Evolutionary conservation across 78 protist genomes (phyloP).

Genomic region (Dictyostelium firmibasis): DNA sequence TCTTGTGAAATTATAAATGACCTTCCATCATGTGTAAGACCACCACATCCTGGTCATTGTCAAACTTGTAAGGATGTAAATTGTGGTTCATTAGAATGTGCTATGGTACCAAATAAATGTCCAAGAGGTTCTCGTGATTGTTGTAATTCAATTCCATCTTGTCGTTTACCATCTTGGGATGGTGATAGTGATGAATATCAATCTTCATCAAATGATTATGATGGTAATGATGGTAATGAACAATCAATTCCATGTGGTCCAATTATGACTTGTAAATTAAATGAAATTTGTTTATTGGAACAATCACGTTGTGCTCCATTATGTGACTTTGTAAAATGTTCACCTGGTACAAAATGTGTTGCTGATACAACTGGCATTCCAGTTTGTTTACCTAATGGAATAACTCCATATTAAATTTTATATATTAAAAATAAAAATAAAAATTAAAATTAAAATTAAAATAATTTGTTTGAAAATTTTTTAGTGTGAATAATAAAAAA

Average conservation of each 20-base stretch:
- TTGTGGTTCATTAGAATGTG: neutral
- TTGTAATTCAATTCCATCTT: neutral
- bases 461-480: too few relatives aligned
- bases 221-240: neutral
- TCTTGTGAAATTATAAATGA: neutral
- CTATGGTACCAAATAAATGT: neutral
- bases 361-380: neutral
- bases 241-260: neutral
- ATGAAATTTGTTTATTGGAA: neutral
- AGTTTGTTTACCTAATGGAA: neutral
- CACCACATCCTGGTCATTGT: conserved; percentile 3
- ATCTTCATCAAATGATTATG: too few relatives aligned
- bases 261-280: neutral
- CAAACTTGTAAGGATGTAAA: neutral
- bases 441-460: neutral
- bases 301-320: neutral
- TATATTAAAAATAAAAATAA: neutral
- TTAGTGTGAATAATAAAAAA: too few relatives aligned
- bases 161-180: neutral
- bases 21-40: neutral
- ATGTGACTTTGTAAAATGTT: neutral
- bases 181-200: neutral
- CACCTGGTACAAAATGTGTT: neutral
- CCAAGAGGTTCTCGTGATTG: neutral
- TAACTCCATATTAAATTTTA: neutral